Evolutionary conservation across 148 eudicot genomes (phyloP), one percentile per base, ranked within the genome.

Genomic region (Mesembryanthemum crystallinum): DNA sequence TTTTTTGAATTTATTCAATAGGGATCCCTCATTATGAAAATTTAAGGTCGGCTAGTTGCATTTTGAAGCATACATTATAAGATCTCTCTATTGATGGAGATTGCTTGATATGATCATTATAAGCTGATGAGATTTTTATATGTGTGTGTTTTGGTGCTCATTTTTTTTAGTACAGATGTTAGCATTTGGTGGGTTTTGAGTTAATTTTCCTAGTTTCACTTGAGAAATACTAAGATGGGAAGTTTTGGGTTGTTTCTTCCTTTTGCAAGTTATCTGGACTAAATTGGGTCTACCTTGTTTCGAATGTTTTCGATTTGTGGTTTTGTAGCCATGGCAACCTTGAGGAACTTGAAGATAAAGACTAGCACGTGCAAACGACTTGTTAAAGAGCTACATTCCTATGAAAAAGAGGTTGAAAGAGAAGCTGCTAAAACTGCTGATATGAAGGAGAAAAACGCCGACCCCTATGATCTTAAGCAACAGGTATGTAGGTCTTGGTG

Each of bases 401-500:
- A 94, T 78, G 91, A 95, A 90, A 89, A 90, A 79, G 98, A 95
- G 83, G 96, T 95, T 69, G 96, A 95, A 78, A 86, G 86, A 72
- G 98, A 92, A 86, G 87, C 94, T 69, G 94, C 97, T 51, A 95
- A 92, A 86, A 92, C 92, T 54, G 86, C 97, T 69, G 94, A 87
- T 49, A 95, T 95, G 99, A 92, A 95, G 84, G 97, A 87, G 77
- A 91, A 88, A 55, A 86, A 87, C 21, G 97, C 98, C 65, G 98
- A 95, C 69, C 98, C 91, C 55, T 95, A 95, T 81, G 98, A 95
- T 76, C 92, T 92, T 77, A 95, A 95, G 81, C 97, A 95, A 72
- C 99, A 95, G 94, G 97, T 89, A 75, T n/a, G 39, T 35, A 3
- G 39, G 39, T 37, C 42, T 28, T 67, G 49, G 21, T 67, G 71